Percentiles rank a stretch among this genome's conserved stretches.
phyloP scores from a whole-genome alignment of 345 rosid genomes.

The Cochlearia excelsa region DNA sequence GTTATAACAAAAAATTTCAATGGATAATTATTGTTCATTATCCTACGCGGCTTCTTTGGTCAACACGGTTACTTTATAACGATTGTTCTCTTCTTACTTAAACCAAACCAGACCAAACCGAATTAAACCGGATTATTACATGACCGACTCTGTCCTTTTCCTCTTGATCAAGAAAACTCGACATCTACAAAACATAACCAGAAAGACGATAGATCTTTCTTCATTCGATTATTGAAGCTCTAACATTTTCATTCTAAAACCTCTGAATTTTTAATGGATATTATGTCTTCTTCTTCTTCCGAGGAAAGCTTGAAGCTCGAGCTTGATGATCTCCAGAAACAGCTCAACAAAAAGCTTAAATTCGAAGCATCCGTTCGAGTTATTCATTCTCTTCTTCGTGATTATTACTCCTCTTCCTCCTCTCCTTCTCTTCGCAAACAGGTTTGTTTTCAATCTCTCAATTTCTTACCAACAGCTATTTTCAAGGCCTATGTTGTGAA shows the following conservation, averaged over 20 bases:
- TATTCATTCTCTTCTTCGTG: constrained; percentile 50
- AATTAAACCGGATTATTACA: constrained; percentile 2
- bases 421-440: constrained; percentile 60
- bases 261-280: constrained; percentile 23
- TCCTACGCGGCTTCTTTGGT: too few relatives aligned
- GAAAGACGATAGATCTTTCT: background rate
- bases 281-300: constrained; percentile 33
- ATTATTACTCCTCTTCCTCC: constrained; percentile 54
- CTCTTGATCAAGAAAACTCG: constrained; percentile 38
- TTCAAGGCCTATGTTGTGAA: too few relatives aligned
- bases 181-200: constrained; percentile 22
- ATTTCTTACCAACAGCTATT: background rate
- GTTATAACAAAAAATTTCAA: too few relatives aligned
- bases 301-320: constrained; percentile 55
- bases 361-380: constrained; percentile 77
- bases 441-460: constrained; percentile 40
- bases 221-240: constrained; percentile 8
- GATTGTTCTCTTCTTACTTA: too few relatives aligned
- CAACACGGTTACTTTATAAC: too few relatives aligned
- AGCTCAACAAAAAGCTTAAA: constrained; percentile 68
- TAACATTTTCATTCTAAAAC: background rate
- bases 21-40: too few relatives aligned
- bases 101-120: background rate
- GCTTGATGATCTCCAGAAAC: constrained; percentile 73
- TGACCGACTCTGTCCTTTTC: constrained; percentile 29